Evolutionary conservation across 177 flowering plant species (phyloP).

Genomic region (Tripterygium wilfordii): DNA sequence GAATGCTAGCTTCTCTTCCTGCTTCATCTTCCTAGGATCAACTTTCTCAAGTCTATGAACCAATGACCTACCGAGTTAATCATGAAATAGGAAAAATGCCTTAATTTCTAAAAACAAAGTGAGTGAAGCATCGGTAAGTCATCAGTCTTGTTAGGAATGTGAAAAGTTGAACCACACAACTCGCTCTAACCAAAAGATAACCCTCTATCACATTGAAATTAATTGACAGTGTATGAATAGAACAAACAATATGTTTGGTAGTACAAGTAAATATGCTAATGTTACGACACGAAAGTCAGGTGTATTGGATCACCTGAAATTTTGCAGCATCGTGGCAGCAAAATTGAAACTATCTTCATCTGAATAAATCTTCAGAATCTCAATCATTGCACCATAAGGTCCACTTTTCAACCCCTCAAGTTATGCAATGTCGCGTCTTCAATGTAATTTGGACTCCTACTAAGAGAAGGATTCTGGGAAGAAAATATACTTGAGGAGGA

Average conservation of each 20-base stretch:
- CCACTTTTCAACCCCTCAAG: conserved; percentile 22
- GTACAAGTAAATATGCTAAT: neutral
- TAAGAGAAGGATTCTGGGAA: conserved; percentile 30
- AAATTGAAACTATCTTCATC: conserved; percentile 44
- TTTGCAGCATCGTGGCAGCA: conserved; percentile 56
- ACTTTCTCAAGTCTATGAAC: conserved; percentile 51
- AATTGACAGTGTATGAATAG: neutral
- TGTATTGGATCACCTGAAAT: conserved; percentile 36
- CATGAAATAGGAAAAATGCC: too few species aligned
- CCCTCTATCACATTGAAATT: neutral
- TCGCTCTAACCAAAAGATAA: too few species aligned
- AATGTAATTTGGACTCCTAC: conserved; percentile 45
- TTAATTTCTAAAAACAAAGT: too few species aligned
- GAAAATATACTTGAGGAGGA: conserved; percentile 52
- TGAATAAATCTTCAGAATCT: conserved; percentile 31
- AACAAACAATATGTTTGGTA: too few species aligned
- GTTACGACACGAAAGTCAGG: neutral
- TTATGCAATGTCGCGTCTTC: conserved; percentile 18
- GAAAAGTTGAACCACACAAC: neutral
- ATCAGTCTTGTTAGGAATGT: too few species aligned
- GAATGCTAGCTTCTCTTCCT: conserved; percentile 61
- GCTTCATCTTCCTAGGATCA: conserved; percentile 53
- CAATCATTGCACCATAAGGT: conserved; percentile 31
- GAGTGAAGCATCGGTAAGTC: too few species aligned
- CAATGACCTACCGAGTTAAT: conserved; percentile 43